phyloP scores from a whole-genome alignment of 2,329 filamentous ascomycete species.

The Claviceps capensis region DNA sequence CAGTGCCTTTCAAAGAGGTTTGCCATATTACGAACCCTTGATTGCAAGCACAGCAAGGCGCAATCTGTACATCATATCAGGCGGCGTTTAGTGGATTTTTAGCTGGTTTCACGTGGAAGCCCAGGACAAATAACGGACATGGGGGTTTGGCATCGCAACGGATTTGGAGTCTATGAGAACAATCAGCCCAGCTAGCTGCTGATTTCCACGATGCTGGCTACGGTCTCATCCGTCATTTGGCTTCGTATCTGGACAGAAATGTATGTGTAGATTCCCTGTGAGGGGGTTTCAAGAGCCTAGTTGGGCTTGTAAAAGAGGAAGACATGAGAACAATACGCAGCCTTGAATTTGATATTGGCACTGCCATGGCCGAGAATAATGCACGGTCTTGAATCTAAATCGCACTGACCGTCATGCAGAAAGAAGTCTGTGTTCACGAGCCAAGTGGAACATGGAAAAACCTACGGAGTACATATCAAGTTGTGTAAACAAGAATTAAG shows the following conservation, averaged over 20 bases:
- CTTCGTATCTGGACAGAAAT: neutral
- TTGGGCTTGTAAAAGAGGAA: slow-evolving; percentile 4
- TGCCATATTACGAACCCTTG: neutral
- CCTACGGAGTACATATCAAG: too few relatives aligned
- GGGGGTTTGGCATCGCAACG: slow-evolving; percentile 12
- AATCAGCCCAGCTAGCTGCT: neutral
- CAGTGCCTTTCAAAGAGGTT: neutral
- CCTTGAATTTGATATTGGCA: neutral
- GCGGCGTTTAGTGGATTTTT: slow-evolving; percentile 23
- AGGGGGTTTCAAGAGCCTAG: neutral
- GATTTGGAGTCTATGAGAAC: slow-evolving; percentile 8
- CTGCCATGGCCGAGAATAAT: neutral
- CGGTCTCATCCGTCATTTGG: neutral
- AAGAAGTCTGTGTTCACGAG: too few relatives aligned
- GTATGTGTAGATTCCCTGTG: neutral
- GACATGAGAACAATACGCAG: slow-evolving; percentile 1
- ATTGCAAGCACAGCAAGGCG: neutral
- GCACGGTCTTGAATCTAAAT: too few relatives aligned
- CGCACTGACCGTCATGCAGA: too few relatives aligned
- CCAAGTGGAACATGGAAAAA: too few relatives aligned
- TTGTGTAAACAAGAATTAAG: too few relatives aligned
- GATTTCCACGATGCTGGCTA: neutral
- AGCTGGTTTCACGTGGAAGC: slow-evolving; percentile 10
- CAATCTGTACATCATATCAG: slow-evolving; percentile 25
- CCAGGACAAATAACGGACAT: slow-evolving; percentile 9